A percentile compares a stretch with the other conserved stretches of the same genome.
These are phyloP conservation scores for Baorangia bicolor DNA, from an alignment of 768 basidiomycete species.

Conservation along the genomic window DNA sequence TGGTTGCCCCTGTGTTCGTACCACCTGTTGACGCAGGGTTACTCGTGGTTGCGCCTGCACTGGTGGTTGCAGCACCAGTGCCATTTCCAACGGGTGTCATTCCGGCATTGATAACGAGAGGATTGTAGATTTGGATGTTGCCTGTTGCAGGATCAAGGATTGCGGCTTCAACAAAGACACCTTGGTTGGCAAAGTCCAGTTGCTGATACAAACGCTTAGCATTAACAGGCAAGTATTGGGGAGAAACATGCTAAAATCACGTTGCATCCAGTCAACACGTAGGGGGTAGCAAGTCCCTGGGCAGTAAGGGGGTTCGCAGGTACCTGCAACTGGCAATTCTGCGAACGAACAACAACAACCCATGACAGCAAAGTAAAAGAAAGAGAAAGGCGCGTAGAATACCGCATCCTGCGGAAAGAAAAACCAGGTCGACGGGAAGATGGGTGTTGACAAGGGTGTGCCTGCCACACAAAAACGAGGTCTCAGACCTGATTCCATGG, in stretches of 20 bases:
- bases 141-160: slow-evolving; percentile 31
- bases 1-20: neutral
- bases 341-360: slow-evolving; percentile 16
- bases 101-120: slow-evolving; percentile 31
- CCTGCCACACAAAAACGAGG: slow-evolving; percentile 21
- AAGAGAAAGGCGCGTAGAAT: slow-evolving; percentile 6
- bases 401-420: slow-evolving; percentile 12
- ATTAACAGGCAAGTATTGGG: neutral
- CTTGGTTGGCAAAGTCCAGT: slow-evolving; percentile 28
- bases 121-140: slow-evolving; percentile 25
- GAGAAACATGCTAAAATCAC: slow-evolving; percentile 4
- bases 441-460: slow-evolving; percentile 14
- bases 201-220: slow-evolving; percentile 14
- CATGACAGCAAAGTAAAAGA: slow-evolving; percentile 15
- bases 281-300: slow-evolving; percentile 28
- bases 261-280: slow-evolving; percentile 28
- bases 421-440: neutral
- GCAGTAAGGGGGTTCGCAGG: slow-evolving; percentile 24
- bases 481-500: slow-evolving; percentile 20
- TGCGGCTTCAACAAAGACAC: slow-evolving; percentile 27
- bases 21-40: neutral
- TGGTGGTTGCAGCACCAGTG: neutral
- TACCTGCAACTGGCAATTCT: slow-evolving; percentile 23
- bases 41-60: neutral
- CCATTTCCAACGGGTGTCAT: slow-evolving; percentile 19